A percentile compares a stretch with the other conserved stretches of the same genome.
These are phyloP conservation scores for Arthrobotrys pseudoclavata DNA, from an alignment of 2,329 filamentous ascomycete species.

Conservation along the genomic window DNA sequence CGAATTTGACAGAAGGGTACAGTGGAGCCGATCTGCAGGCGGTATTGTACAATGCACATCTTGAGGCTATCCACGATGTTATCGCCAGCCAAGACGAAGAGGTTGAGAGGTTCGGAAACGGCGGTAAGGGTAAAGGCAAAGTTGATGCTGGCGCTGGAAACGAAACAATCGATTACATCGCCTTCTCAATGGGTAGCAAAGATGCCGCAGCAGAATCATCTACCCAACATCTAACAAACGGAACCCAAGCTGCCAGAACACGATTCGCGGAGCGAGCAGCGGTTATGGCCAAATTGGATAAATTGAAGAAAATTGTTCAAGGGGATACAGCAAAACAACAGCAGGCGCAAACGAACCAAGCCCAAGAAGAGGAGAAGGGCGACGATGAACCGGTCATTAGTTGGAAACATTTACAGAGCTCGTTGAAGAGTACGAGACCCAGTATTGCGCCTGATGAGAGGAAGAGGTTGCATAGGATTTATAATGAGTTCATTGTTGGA, in stretches of 20 bases:
- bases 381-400: slow-evolving; percentile 81
- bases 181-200: slow-evolving; percentile 54
- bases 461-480: slow-evolving; percentile 81
- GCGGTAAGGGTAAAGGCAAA: slow-evolving; percentile 64
- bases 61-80: slow-evolving; percentile 96
- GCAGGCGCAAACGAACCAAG: slow-evolving; percentile 57
- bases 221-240: slow-evolving; percentile 60
- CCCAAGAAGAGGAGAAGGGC: slow-evolving; percentile 65
- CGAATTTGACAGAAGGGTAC: slow-evolving; percentile 85
- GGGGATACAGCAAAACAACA: slow-evolving; percentile 24
- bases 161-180: slow-evolving; percentile 63
- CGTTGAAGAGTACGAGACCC: slow-evolving; percentile 80
- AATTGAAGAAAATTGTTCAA: slow-evolving; percentile 73
- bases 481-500: slow-evolving; percentile 91
- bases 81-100: slow-evolving; percentile 74
- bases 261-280: slow-evolving; percentile 80
- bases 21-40: slow-evolving; percentile 95
- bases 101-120: slow-evolving; percentile 64
- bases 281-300: slow-evolving; percentile 84
- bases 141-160: slow-evolving; percentile 65
- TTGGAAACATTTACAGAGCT: slow-evolving; percentile 85
- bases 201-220: slow-evolving; percentile 67
- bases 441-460: slow-evolving; percentile 86
- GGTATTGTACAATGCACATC: slow-evolving; percentile 93
- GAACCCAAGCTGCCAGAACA: slow-evolving; percentile 67